Percentiles rank a stretch among this genome's conserved stretches.
phyloP scores from a whole-genome alignment of 1,139 yeast species.

The Sugiyamaella xylanicola region DNA sequence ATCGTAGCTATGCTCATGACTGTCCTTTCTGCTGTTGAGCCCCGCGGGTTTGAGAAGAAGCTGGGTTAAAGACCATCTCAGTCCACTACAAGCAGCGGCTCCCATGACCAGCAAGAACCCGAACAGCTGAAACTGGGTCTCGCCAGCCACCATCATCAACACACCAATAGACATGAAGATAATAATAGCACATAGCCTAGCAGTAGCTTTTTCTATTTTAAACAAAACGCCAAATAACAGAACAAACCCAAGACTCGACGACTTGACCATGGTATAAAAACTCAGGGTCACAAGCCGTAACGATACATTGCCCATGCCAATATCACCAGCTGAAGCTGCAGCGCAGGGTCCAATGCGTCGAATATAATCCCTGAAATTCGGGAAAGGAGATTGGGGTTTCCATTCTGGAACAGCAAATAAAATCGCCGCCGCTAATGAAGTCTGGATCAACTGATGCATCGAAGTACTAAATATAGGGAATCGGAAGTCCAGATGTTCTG shows the following conservation, averaged over 20 bases:
- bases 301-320: conserved; percentile 88
- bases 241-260: conserved; percentile 84
- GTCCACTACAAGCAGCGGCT: conserved; percentile 82
- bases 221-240: conserved; percentile 81
- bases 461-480: conserved; percentile 85
- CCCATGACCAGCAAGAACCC: conserved; percentile 75
- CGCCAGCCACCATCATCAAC: conserved; percentile 75
- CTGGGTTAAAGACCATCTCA: conserved; percentile 95
- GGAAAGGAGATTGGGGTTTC: conserved; percentile 11
- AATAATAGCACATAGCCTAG: conserved; percentile 69
- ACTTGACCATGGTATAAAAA: conserved; percentile 90
- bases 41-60: conserved; percentile 51
- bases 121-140: conserved; percentile 45
- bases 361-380: conserved; percentile 29
- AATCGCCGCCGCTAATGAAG: conserved; percentile 30
- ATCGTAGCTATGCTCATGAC: neutral
- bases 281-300: conserved; percentile 76
- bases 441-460: conserved; percentile 75
- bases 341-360: conserved; percentile 80
- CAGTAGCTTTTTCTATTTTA: conserved; percentile 69
- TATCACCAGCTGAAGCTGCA: conserved; percentile 86
- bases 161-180: conserved; percentile 80
- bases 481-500: conserved; percentile 65
- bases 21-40: neutral
- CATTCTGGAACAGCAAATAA: conserved; percentile 17